A percentile compares a stretch with the other conserved stretches of the same genome.
These are phyloP conservation scores for Physcia stellaris DNA, from an alignment of 495 filamentous ascomycete genomes.

Conservation along the genomic window DNA sequence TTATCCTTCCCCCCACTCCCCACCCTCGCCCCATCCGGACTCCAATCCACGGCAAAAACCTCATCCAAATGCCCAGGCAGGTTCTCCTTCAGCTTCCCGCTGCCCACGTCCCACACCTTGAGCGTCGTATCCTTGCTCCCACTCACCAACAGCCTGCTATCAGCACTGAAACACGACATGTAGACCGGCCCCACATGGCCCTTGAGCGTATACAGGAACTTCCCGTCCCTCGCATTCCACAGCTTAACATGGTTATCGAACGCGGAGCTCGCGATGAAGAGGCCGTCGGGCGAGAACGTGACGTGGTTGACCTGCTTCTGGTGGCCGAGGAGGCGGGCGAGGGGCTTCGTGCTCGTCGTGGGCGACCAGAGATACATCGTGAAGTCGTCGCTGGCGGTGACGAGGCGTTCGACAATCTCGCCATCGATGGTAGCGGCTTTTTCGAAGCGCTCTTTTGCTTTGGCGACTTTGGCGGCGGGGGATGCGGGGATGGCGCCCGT, in stretches of 20 bases:
- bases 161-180: slow-evolving; percentile 78
- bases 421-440: slow-evolving; percentile 71
- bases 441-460: slow-evolving; percentile 74
- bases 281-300: slow-evolving; percentile 79
- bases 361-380: slow-evolving; percentile 97
- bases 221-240: slow-evolving; percentile 61
- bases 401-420: slow-evolving; percentile 69
- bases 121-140: slow-evolving; percentile 85
- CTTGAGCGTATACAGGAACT: slow-evolving; percentile 73
- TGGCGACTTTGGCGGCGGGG: slow-evolving; percentile 55
- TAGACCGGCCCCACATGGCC: slow-evolving; percentile 93
- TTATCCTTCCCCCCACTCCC: slow-evolving; percentile 91
- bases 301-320: slow-evolving; percentile 96
- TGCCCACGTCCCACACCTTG: slow-evolving; percentile 85
- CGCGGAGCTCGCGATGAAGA: slow-evolving; percentile 68
- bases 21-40: slow-evolving; percentile 70
- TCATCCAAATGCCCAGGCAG: slow-evolving; percentile 91
- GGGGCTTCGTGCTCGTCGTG: slow-evolving; percentile 58
- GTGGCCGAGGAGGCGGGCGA: slow-evolving; percentile 81
- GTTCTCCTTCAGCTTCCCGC: slow-evolving; percentile 70
- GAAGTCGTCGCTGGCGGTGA: slow-evolving; percentile 87
- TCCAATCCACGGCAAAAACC: slow-evolving; percentile 90
- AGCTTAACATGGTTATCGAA: slow-evolving; percentile 92
- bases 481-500: slow-evolving; percentile 53
- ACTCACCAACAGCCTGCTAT: slow-evolving; percentile 73